Conservation (phyloP, 306 rosid species). For the Cucurbita argyrosperma region DNA sequence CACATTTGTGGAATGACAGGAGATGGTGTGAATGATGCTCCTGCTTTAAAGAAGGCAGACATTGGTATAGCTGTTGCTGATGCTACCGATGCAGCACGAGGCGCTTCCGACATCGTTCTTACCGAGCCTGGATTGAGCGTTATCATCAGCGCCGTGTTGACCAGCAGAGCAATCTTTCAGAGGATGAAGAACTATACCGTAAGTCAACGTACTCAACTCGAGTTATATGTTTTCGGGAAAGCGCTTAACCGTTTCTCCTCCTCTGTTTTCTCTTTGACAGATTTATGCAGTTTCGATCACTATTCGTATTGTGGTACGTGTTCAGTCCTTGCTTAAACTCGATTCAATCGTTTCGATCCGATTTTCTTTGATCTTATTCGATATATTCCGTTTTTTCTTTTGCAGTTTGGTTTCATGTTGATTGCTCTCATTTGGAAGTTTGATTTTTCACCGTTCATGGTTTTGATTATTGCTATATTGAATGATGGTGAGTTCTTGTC, state of each 20-base stretch:
- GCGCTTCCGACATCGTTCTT: conserved; percentile 93
- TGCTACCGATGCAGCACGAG: conserved; percentile 96
- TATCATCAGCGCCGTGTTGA: conserved; percentile 89
- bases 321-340: not conserved
- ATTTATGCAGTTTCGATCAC: conserved; percentile 98
- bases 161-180: conserved; percentile 91
- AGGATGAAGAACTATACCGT: conserved; percentile 99
- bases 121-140: conserved; percentile 98
- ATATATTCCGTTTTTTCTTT: conserved; percentile 7
- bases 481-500: conserved; percentile 58
- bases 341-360: not conserved
- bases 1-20: conserved; percentile 99
- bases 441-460: conserved; percentile 98
- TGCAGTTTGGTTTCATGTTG: conserved; percentile 95
- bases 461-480: conserved; percentile 86
- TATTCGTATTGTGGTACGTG: conserved; percentile 93
- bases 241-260: not conserved
- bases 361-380: not conserved
- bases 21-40: conserved; percentile 98
- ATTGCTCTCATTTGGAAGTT: conserved; percentile 92
- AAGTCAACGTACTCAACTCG: conserved; percentile 12
- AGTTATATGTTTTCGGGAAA: not conserved
- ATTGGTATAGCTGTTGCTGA: conserved; percentile 98
- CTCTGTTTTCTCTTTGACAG: conserved; percentile 22
- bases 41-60: conserved; percentile 96